phyloP scores from a whole-genome alignment of 768 basidiomycete species.

The Termitomyces sp. region DNA sequence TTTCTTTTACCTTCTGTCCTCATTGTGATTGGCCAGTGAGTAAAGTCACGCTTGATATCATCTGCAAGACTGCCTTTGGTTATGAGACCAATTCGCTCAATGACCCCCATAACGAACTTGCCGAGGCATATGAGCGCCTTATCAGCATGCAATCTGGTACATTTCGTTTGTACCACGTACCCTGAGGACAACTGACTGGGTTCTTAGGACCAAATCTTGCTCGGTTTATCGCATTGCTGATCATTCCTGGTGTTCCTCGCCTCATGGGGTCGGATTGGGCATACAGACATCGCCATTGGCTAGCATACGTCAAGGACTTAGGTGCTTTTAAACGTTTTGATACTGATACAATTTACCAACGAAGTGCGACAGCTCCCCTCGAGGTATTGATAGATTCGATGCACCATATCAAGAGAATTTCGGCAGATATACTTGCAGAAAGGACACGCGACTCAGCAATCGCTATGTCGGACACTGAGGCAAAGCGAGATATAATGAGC shows the following conservation, averaged over 20 bases:
- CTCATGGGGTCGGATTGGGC: slow-evolving; percentile 29
- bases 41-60: slow-evolving; percentile 48
- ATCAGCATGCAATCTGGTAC: slow-evolving; percentile 31
- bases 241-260: slow-evolving; percentile 29
- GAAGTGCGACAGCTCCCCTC: slow-evolving; percentile 12
- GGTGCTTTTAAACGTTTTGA: slow-evolving; percentile 7
- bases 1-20: neutral
- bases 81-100: slow-evolving; percentile 40
- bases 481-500: slow-evolving; percentile 48
- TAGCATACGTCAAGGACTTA: slow-evolving; percentile 17
- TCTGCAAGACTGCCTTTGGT: slow-evolving; percentile 44
- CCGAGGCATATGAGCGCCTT: slow-evolving; percentile 39
- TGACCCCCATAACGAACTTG: slow-evolving; percentile 40
- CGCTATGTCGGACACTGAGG: slow-evolving; percentile 26
- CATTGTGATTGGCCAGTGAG: slow-evolving; percentile 26
- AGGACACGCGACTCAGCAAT: slow-evolving; percentile 31
- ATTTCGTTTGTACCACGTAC: neutral
- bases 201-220: slow-evolving; percentile 25
- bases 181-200: neutral
- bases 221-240: slow-evolving; percentile 26
- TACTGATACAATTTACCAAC: neutral
- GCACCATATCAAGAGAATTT: slow-evolving; percentile 36
- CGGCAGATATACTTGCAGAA: slow-evolving; percentile 31
- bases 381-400: slow-evolving; percentile 28
- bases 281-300: slow-evolving; percentile 27